Base-by-base conservation (phyloP, 2,329 filamentous ascomycete species). In the Diaporthe citrichinensis region DNA sequence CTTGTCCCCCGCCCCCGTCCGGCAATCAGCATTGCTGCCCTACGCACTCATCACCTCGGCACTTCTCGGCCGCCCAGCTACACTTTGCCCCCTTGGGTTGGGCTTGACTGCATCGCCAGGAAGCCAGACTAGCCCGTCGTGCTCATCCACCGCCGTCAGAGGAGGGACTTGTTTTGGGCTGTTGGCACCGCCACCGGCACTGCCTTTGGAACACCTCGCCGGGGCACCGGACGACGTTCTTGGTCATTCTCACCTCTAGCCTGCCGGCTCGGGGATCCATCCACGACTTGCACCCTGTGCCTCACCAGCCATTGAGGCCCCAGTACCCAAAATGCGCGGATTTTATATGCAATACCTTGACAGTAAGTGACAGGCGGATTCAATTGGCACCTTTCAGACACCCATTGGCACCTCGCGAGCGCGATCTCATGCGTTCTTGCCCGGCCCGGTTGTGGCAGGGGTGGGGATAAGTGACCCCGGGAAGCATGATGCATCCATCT, bases 301-400 rank as follows among this genome's bases (percentile, higher is more conserved):
- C 53, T 62, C 53, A 59, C 68, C 49, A 67, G 57, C 74, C 71
- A 74, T 74, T 65, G 69, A 61, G 71, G 71, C 72, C 79, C 71
- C 82, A 81, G 81, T 80, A 78, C 44, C 73, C 79, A 76, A 88
- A 79, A 92, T 92, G 91, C 88, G 87, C 80, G 91, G 91, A 78
- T 93, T 92, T 81, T 93, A 93, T 82, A 93, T 93, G 88, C 92
- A 94, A 81, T 94, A 94, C 83, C 87, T 94, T 78, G 91, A 93
- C 83, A 94, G 92, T 94, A 92, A 91, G 92, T 93, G 79, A 67
- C 28, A 71, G 28, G 10, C 36, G 61, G 59, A 49, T 55, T 80
- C 76, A 74, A 81, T 80, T 80, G 78, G 39, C 68, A 67, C 67
- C 61, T 17, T 65, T 17, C 34, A 41, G 57, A 41, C 44, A 59